These are phyloP conservation scores for Limnanthes douglasii DNA, from an alignment of 345 rosid species.

Conservation along the genomic window DNA sequence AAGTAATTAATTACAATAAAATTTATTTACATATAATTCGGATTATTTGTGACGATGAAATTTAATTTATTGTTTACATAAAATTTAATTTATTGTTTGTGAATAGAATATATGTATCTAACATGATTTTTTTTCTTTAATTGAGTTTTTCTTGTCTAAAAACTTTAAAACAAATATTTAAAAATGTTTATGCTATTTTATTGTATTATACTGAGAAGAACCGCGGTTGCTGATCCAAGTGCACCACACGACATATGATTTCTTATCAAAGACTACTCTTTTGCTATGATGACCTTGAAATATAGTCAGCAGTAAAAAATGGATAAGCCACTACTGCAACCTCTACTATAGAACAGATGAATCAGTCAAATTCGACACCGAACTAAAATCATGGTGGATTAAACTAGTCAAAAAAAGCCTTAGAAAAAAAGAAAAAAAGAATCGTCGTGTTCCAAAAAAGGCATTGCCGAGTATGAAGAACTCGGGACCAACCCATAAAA, in stretches of 20 bases:
- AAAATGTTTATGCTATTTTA: too few species aligned
- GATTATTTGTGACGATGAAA: too few species aligned
- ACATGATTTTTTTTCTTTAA: too few species aligned
- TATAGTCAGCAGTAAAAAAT: constrained; percentile 56
- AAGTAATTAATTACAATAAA: too few species aligned
- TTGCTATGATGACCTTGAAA: constrained; percentile 65
- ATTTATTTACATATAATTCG: too few species aligned
- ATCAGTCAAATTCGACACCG: constrained; percentile 25
- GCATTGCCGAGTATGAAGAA: constrained; percentile 36
- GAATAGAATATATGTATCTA: too few species aligned
- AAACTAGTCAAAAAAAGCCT: constrained; percentile 54
- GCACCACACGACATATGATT: constrained; percentile 42
- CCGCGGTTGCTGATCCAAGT: constrained; percentile 45
- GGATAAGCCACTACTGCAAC: constrained; percentile 44
- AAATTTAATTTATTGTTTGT: too few species aligned
- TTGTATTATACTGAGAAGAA: too few species aligned
- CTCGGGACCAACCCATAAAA: constrained; percentile 28
- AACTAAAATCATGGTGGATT: constrained; percentile 70
- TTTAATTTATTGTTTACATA: too few species aligned
- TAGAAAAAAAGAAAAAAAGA: constrained; percentile 54
- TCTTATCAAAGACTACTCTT: constrained; percentile 53
- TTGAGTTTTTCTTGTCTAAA: too few species aligned
- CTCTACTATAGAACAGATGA: constrained; percentile 37
- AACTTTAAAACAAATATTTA: too few species aligned
- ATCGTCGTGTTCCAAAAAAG: constrained; percentile 58